These are phyloP conservation scores for Monascus ruber DNA, from an alignment of 2,329 filamentous ascomycete genomes.

Conservation along the genomic window DNA sequence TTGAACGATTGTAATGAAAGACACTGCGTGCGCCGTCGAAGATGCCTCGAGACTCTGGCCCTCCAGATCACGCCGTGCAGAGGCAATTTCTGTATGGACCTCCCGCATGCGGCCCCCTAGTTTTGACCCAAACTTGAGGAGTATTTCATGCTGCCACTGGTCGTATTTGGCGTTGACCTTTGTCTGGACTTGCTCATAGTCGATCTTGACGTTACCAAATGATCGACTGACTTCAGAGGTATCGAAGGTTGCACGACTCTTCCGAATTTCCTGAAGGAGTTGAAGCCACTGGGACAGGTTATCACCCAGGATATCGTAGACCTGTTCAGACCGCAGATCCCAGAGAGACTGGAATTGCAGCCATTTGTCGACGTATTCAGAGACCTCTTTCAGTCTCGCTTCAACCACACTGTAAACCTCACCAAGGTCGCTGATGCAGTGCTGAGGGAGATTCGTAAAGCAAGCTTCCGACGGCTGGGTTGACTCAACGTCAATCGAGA, in stretches of 20 bases:
- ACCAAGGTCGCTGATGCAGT: conserved; percentile 68
- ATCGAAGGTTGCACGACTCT: conserved; percentile 91
- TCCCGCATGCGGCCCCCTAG: conserved; percentile 86
- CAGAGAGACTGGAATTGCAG: conserved; percentile 96
- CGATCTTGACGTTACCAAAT: conserved; percentile 89
- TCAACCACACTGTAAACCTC: conserved; percentile 77
- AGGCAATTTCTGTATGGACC: conserved; percentile 82
- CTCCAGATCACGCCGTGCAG: conserved; percentile 81
- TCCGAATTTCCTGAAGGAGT: conserved; percentile 90
- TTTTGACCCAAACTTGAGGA: conserved; percentile 82
- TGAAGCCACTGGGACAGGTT: conserved; percentile 89
- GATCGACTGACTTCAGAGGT: conserved; percentile 86
- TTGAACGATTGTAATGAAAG: conserved; percentile 97
- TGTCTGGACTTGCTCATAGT: conserved; percentile 97
- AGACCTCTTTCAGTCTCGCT: conserved; percentile 66
- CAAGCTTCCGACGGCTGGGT: conserved; percentile 36
- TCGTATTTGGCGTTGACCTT: conserved; percentile 99
- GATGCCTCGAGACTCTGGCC: conserved; percentile 84
- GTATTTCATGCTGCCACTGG: conserved; percentile 96
- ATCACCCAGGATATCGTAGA: conserved; percentile 84
- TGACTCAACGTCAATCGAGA: conserved; percentile 50
- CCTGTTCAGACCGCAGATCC: conserved; percentile 92
- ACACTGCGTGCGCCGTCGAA: conserved; percentile 91
- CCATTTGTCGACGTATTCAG: conserved; percentile 91
- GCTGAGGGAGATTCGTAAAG: conserved; percentile 74